Evolutionary conservation across 129 eudicot genomes (phyloP), one percentile per base, ranked within the genome.

Genomic region (Saussurea involucrata): DNA sequence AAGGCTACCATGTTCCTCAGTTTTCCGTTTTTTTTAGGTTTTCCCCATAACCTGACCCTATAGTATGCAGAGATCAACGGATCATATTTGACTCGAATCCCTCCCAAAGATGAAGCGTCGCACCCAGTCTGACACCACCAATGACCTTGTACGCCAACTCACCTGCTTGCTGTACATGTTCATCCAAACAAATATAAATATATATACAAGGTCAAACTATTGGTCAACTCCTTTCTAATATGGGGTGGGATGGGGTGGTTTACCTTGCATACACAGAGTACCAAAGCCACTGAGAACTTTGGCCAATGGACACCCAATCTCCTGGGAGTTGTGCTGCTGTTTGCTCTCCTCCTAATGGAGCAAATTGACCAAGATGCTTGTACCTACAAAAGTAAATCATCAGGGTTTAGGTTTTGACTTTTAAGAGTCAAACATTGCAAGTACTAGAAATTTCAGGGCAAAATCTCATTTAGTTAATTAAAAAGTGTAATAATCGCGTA

Each of bases 131-230:
- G 90, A 78, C 83, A 93, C 78, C 88, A 93, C 98, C 86, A 90
- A 81, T 0, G 91, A 88, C 85, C 98, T 89, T 74, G 98, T 90
- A 69, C 98, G 98, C 98, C 98, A 93, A 72, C 98, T 94, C 29
- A 94, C 97, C 83, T 82, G 92, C 86, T 94, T 94, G 86, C 97
- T 94, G 98, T 18, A 83, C 64, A 18, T 57, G 63, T 57, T 60
- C 25, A 27, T 29, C 20, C 63, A 67, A 55, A 49, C 10, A 53
- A 53, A 17, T 49, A 49, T 49, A 49, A 5, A 49, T 1, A 37
- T 40, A 37, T 60, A 49, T 76, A 29, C 37, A n/a, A 29, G 44
- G 61, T 53, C 28, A 71, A 66, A 72, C 20, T 10, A 64, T 68
- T 33, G 3, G 34, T 36, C 1, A 68, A 53, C 40, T 8, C 64